A percentile compares a stretch with the other conserved stretches of the same genome.
These are phyloP conservation scores for Citrus glauca DNA, from an alignment of 345 rosid genomes.

Conservation along the genomic window DNA sequence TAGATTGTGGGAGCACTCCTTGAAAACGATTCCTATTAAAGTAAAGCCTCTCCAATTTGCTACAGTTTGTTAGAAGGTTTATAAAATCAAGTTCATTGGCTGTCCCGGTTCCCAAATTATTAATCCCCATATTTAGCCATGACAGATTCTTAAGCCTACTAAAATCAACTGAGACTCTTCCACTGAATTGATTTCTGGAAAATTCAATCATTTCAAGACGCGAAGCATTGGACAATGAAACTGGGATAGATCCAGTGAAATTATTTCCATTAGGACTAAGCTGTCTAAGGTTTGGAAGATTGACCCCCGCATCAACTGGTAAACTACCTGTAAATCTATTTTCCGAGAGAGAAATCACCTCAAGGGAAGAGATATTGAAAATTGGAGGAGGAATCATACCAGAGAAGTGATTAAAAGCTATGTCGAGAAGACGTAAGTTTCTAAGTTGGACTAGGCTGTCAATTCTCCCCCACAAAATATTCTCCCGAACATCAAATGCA, in stretches of 20 bases:
- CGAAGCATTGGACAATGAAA: slow-evolving; percentile 23
- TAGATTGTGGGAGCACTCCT: neutral
- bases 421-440: too few relatives aligned
- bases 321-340: slow-evolving; percentile 22
- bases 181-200: neutral
- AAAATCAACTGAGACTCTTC: slow-evolving; percentile 10
- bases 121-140: accelerated
- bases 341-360: accelerated
- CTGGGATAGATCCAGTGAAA: slow-evolving; percentile 18
- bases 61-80: too few relatives aligned
- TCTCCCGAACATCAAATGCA: accelerated
- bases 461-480: neutral
- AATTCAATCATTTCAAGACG: neutral
- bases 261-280: neutral
- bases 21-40: too few relatives aligned
- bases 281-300: slow-evolving; percentile 12
- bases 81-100: too few relatives aligned
- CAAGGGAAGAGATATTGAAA: neutral
- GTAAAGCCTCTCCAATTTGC: too few relatives aligned
- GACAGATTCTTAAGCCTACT: neutral
- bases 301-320: neutral
- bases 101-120: slow-evolving; percentile 1
- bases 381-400: too few relatives aligned
- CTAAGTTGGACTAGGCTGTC: too few relatives aligned
- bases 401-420: too few relatives aligned